These are phyloP conservation scores for Luzula sylvatica DNA, from an alignment of 176 grass and related monocot species.

Conservation along the genomic window DNA sequence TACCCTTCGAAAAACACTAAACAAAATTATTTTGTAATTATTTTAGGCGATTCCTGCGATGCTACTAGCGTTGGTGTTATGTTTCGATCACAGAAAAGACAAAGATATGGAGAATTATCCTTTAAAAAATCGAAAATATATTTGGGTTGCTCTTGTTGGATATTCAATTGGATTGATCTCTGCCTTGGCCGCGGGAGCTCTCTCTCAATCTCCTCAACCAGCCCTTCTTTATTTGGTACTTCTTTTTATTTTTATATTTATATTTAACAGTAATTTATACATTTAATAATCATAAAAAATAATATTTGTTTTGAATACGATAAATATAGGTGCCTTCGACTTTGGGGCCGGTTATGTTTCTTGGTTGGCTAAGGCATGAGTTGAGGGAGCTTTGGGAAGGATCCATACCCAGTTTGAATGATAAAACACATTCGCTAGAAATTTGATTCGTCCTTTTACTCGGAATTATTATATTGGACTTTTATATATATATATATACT, in stretches of 20 bases:
- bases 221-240: slow-evolving; percentile 94
- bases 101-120: slow-evolving; percentile 39
- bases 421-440: slow-evolving; percentile 75
- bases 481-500: no score
- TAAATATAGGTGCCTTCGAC: slow-evolving; percentile 70
- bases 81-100: slow-evolving; percentile 70
- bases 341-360: slow-evolving; percentile 70
- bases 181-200: slow-evolving; percentile 77
- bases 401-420: slow-evolving; percentile 35
- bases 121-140: slow-evolving; percentile 42
- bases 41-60: slow-evolving; percentile 88
- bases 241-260: slow-evolving; percentile 1
- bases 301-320: no score
- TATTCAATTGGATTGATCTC: slow-evolving; percentile 74
- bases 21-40: background rate
- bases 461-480: no score
- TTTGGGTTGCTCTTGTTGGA: slow-evolving; percentile 73
- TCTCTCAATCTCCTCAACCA: slow-evolving; percentile 89
- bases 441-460: no score
- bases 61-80: slow-evolving; percentile 83
- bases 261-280: no score
- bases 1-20: no score
- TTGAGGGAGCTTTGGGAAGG: slow-evolving; percentile 86
- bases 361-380: slow-evolving; percentile 86
- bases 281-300: no score